phyloP scores from a whole-genome alignment of 176 grass and related monocot genomes.

The Aegilops speltoides region DNA sequence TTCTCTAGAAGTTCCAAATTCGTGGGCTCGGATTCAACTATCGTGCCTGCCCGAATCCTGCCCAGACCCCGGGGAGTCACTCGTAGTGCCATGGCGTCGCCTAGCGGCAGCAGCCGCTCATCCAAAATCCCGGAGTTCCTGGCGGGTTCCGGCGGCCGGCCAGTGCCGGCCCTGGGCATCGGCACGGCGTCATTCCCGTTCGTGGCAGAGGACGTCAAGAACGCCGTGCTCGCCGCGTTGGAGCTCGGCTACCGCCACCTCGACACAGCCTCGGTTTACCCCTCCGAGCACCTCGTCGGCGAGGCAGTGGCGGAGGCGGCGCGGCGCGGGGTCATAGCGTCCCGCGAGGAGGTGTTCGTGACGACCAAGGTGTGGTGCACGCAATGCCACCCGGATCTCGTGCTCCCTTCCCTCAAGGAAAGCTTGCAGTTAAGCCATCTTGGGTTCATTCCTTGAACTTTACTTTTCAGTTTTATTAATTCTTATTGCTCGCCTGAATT shows the following conservation, averaged over 20 bases:
- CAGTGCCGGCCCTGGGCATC: conserved; percentile 37
- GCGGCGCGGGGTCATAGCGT: conserved; percentile 30
- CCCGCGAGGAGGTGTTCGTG: conserved; percentile 52
- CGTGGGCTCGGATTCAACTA: neutral
- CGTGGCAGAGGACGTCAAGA: conserved; percentile 23
- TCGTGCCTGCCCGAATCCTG: neutral
- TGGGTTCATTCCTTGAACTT: conserved; percentile 6
- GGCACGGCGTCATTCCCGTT: conserved; percentile 35
- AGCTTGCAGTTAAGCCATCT: conserved; percentile 45
- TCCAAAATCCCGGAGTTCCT: conserved; percentile 32
- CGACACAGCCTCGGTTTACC: conserved; percentile 50
- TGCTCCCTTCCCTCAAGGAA: conserved; percentile 54
- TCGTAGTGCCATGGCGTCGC: conserved; percentile 22
- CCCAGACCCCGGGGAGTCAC: neutral
- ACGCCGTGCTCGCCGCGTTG: conserved; percentile 33
- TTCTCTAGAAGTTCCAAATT: neutral
- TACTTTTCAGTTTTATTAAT: neutral
- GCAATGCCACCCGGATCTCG: conserved; percentile 57
- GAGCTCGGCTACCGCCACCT: conserved; percentile 68
- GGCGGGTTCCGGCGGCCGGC: neutral
- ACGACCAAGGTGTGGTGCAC: conserved; percentile 77
- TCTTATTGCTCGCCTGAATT: neutral
- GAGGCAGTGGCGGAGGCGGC: conserved; percentile 41
- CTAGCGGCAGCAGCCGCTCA: neutral
- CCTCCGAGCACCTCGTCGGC: conserved; percentile 41